Evolutionary conservation across 768 basidiomycete species (phyloP).

Genomic region (Boletus pseudopeckii): DNA sequence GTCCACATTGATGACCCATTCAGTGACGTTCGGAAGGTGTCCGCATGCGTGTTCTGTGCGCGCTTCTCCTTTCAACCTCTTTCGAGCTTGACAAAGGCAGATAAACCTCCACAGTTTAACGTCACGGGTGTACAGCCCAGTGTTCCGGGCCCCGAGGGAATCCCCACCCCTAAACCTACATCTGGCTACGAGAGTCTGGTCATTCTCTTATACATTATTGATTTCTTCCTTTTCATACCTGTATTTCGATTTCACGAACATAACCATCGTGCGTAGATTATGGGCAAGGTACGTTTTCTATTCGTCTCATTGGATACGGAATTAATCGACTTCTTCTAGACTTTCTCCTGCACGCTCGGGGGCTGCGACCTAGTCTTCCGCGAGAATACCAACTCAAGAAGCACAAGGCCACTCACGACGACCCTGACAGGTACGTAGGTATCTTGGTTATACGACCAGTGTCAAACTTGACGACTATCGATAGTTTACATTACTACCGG

Average conservation of each 20-base stretch:
- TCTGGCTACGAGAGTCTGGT: slow-evolving; percentile 1
- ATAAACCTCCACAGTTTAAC: not conserved
- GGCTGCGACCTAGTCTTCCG: slow-evolving; percentile 12
- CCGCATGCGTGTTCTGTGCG: no score
- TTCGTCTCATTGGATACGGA: not conserved
- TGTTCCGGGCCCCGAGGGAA: not conserved
- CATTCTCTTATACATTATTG: slow-evolving; percentile 4
- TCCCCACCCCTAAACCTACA: not conserved
- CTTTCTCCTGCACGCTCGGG: not conserved
- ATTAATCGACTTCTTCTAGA: not conserved
- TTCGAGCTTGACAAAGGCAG: not conserved
- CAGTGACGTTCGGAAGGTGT: no score
- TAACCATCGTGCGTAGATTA: not conserved
- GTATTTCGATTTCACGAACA: not conserved
- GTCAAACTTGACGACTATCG: not conserved
- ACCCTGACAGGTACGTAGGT: slow-evolving; percentile 4
- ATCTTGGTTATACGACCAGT: not conserved
- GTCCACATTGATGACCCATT: not conserved
- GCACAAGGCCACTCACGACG: slow-evolving; percentile 8
- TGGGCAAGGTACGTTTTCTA: not conserved
- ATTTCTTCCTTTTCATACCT: not conserved
- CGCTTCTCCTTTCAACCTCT: not conserved
- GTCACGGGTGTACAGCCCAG: not conserved
- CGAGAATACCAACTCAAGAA: slow-evolving; percentile 7
- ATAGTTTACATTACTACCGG: slow-evolving; percentile 9